These are phyloP conservation scores for Chionographis japonica DNA, from an alignment of 106 monocot species.

Conservation along the genomic window DNA sequence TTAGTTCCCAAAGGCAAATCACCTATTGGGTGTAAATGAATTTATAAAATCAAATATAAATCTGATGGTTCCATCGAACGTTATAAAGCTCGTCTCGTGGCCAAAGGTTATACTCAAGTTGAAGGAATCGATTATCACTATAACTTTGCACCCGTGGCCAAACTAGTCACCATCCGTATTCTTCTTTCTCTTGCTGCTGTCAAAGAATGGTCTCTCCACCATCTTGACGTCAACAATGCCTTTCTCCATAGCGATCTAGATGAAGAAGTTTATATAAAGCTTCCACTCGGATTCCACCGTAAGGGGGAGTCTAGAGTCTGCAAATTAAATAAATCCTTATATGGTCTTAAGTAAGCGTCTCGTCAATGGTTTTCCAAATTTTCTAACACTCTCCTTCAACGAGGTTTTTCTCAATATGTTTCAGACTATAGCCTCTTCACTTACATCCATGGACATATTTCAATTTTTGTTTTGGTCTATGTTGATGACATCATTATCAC, in stretches of 20 bases:
- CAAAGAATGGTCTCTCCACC: not conserved
- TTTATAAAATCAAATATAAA: slow-evolving; percentile 1
- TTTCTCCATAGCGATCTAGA: not conserved
- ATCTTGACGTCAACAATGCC: not conserved
- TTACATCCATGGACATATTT: not conserved
- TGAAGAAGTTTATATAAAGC: slow-evolving; percentile 1
- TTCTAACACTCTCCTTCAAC: not conserved
- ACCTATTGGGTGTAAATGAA: slow-evolving; percentile 5
- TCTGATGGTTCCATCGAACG: not conserved
- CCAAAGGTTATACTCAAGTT: too few species aligned
- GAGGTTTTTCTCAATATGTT: not conserved
- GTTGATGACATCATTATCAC: not conserved
- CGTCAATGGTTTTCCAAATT: not conserved
- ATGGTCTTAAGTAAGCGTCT: too few species aligned
- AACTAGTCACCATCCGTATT: not conserved
- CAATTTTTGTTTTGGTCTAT: not conserved
- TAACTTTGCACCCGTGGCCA: not conserved
- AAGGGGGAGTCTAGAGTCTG: not conserved
- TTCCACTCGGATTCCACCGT: not conserved
- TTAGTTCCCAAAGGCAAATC: slow-evolving; percentile 1
- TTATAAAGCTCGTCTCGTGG: too few species aligned
- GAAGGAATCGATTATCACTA: too few species aligned
- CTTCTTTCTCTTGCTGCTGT: not conserved
- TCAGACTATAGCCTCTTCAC: not conserved
- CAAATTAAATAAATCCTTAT: not conserved